Base-by-base conservation (phyloP, 176 grass and related monocot genomes). In the Juncus inflexus region DNA sequence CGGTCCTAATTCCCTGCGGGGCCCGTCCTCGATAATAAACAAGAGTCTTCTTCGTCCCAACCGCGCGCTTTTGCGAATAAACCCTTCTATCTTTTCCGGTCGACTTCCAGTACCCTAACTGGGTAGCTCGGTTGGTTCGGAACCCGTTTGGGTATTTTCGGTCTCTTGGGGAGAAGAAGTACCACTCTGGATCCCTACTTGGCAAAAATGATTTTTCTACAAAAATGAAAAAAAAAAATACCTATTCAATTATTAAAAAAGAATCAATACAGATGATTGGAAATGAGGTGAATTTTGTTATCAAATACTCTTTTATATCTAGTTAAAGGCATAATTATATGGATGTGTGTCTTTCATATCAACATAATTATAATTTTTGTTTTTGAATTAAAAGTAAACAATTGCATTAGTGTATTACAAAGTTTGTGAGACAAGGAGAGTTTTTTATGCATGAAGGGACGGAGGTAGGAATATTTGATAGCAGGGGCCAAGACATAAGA, bases 21-120 rank as follows among this genome's bases (percentile, higher is more conserved):
- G 92, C 92, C 63, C 92, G 82, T 54, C 87, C 92, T 83, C 81
- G 73, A 60, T 92, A 94, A 67, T 94, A 99, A 19, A 99, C 95
- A 19, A 99, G 52, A 14, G 95, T 99, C 78, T 99, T 99, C 89
- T 99, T 99, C 95, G 92, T 94, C 55, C 95, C 95, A 53, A 99
- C 90, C 2, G 95, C 63, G 35, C 95, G 87, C 65, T 66, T 99
- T 74, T 99, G 89, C 65, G 67, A 70, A 67, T 73, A 77, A 35
- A 99, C 77, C 6, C 78, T 79, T 0, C 89, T 77, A 81, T 99
- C 95, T 75, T 99, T 99, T 45, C 89, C 94, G 1, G 94, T 92
- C 2, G 89, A 99, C 76, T 99, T 99, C 95, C 95, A 99, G 71
- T 99, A 99, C 35, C 95, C 95, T 9, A 79, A 87, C 38, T 52